Base-by-base conservation (phyloP, 345 rosid genomes). In the Eucalyptus tenuipes region DNA sequence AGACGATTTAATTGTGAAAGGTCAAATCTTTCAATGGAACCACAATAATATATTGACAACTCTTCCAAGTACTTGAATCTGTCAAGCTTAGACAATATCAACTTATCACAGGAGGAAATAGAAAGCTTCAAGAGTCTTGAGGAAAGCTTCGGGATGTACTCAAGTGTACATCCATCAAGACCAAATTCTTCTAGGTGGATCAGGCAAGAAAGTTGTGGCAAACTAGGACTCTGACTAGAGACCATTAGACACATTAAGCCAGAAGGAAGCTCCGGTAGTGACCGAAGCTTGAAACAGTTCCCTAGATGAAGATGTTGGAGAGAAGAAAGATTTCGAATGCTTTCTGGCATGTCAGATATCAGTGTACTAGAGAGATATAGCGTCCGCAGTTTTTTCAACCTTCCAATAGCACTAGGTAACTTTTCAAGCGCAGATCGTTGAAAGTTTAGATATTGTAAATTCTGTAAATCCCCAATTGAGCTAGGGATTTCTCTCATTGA, bases 351-450 rank as follows among this genome's bases (percentile, higher is more conserved):
- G 40, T 66, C 3, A 7, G 18, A 66, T 66, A 66, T n/a, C 40
- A 1, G 0, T n/a, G 79, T 31, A 0, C 5, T 1, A 15, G 2
- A 4, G 40, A 66, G 79, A 66, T 4, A 1, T 31, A 66, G 40
- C 11, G 11, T 66, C 79, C 1, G 40, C 3, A 66, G 10, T n/a
- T 66, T 66, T 66, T 66, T 66, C 79, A 66, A 66, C 40, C 40
- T 31, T 31, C 79, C 79, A n/a, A 66, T 66, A 66, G 40, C 11
- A 66, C 11, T 15, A 4, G 79, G 79, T 31, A 66, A 16, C 44
- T 31, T 33, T 68, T 68, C 80, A 68, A 68, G 42, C 12, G 12
- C 42, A 17, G 80, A 16, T 1, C 0, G 1, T 0, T 4, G 0
- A 68, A 68, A 16, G 42, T 4, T 1, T 40, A 68, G 42, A 16